Evolutionary conservation across 495 filamentous ascomycete species (phyloP), one percentile per base, ranked within the genome.

Genomic region (Penicillium fimorum): DNA sequence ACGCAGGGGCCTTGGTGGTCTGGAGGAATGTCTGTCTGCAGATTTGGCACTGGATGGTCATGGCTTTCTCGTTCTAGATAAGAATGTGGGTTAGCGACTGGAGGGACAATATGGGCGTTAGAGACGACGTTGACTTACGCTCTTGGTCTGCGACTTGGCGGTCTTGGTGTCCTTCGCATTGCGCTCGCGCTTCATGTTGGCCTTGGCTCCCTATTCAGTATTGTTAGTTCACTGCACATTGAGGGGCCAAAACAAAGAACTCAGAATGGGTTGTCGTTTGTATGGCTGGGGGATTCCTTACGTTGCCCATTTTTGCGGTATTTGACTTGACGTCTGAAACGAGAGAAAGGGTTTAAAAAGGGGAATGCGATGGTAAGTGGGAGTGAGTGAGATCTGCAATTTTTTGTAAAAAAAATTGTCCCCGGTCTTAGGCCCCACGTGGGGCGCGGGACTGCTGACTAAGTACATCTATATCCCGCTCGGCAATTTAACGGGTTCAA

Each of bases 1-100:
- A 68, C 65, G 65, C 65, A 56, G 65, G 65, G 2, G 63, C 65
- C 53, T 68, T 68, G 47, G 65, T 68, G 25, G 65, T 68, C 58
- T 66, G 63, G 27, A 68, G 54, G 56, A 68, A 68, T 22, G 65
- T 68, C 50, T 68, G 65, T 29, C 42, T 54, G 65, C 65, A 68
- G 41, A 55, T 27, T 38, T 66, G 56, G 58, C 65, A 68, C 46
- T 61, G 57, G 35, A 68, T 68, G 58, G 2, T 68, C 63, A 63
- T 64, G 50, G 65, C 65, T 35, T 66, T 59, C 56, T 68, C 63
- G 47, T 68, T 68, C 65, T 68, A 42, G 9, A 61, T 8, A 47
- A 47, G 7, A 11, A 47, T 24, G 13, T 32, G 45, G 27, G 45
- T 47, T 10, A 47, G 45, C 8, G 24, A 20, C 17, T 33, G 20